A percentile compares a stretch with the other conserved stretches of the same genome.
phyloP scores from a whole-genome alignment of 2,329 filamentous ascomycete species.

The Xylariales sp. region DNA sequence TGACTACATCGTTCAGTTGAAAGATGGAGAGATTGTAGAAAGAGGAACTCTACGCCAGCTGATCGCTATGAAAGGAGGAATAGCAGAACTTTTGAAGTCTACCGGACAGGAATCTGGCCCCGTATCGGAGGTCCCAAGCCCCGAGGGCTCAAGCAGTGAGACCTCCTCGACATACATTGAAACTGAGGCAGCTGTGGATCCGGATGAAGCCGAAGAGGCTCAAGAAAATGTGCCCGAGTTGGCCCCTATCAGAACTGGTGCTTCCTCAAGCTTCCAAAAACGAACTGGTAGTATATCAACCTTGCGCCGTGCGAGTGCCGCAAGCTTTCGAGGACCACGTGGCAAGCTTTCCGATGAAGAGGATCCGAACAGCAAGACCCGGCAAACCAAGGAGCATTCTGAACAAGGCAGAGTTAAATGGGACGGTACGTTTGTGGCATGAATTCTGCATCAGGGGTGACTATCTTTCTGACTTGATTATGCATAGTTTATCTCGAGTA shows the following conservation, averaged over 20 bases:
- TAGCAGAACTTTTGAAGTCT: constrained; percentile 78
- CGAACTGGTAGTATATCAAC: constrained; percentile 71
- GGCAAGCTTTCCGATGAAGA: constrained; percentile 85
- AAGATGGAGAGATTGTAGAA: constrained; percentile 79
- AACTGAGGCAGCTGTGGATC: constrained; percentile 47
- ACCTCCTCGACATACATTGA: constrained; percentile 52
- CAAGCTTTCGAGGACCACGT: constrained; percentile 80
- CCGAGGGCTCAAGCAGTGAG: constrained; percentile 48
- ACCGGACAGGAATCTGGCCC: constrained; percentile 54
- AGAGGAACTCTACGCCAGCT: constrained; percentile 87
- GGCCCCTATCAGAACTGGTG: constrained; percentile 63
- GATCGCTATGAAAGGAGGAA: constrained; percentile 88
- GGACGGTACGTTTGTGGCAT: constrained; percentile 53
- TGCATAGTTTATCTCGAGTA: constrained; percentile 78
- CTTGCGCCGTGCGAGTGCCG: constrained; percentile 83
- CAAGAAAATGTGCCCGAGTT: constrained; percentile 75
- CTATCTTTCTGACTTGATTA: too few species aligned
- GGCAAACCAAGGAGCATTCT: constrained; percentile 79
- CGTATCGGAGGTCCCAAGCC: constrained; percentile 32
- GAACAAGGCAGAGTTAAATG: constrained; percentile 99
- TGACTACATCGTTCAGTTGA: constrained; percentile 81
- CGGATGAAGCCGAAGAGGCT: constrained; percentile 69
- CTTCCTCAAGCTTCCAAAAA: constrained; percentile 44
- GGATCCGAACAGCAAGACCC: constrained; percentile 69
- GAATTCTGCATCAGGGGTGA: too few species aligned